Evolutionary conservation across 441 rosid genomes (phyloP).

Genomic region (Erysimum pusillum): DNA sequence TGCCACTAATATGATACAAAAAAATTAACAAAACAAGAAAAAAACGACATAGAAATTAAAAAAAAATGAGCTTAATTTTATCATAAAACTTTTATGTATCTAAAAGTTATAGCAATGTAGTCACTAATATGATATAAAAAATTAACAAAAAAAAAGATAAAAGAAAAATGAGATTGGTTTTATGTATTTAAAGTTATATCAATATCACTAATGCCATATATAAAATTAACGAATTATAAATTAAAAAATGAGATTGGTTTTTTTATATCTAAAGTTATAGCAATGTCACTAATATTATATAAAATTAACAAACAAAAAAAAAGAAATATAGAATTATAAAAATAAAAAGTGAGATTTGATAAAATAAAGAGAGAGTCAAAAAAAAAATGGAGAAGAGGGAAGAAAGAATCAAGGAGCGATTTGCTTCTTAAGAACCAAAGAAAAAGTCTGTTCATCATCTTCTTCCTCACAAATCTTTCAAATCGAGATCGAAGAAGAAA

Average conservation of each 20-base stretch:
- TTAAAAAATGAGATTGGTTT: not conserved
- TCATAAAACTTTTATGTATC: not conserved
- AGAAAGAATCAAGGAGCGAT: slow-evolving; percentile 28
- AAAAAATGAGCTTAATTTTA: too few species aligned
- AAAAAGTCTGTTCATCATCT: slow-evolving; percentile 22
- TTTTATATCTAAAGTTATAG: not conserved
- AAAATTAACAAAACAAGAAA: too few species aligned
- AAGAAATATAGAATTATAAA: too few species aligned
- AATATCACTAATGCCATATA: too few species aligned
- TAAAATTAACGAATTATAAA: not conserved
- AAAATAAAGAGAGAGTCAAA: slow-evolving; percentile 9
- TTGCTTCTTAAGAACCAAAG: slow-evolving; percentile 9
- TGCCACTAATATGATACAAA: not conserved
- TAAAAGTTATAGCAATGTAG: not conserved
- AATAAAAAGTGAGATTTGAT: not conserved
- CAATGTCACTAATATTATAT: not conserved
- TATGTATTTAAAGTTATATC: too few species aligned
- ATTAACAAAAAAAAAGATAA: not conserved
- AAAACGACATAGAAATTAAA: too few species aligned
- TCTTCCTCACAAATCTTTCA: slow-evolving; percentile 1
- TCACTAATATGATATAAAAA: too few species aligned
- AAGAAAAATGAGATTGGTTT: too few species aligned
- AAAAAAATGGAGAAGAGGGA: slow-evolving; percentile 35
- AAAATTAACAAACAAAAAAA: not conserved
- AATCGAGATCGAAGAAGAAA: slow-evolving; percentile 38